Base-by-base conservation (phyloP, 2,329 filamentous ascomycete species). In the Aaosphaeria arxii region DNA sequence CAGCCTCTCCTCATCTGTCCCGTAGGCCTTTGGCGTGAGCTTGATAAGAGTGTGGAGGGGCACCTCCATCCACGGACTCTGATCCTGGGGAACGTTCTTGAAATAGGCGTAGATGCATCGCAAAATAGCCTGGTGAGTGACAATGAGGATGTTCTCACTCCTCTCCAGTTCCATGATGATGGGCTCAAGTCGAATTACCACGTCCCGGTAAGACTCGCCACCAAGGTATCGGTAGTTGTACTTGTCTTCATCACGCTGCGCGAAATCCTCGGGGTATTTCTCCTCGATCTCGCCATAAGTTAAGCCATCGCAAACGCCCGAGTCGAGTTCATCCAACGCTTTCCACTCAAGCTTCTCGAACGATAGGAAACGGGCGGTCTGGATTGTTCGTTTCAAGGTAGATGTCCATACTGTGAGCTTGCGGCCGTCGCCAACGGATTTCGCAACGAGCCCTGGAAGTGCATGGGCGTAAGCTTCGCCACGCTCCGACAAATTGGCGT, bases 111-210 rank as follows among this genome's bases (percentile, higher is more conserved):
- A 99, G 62, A 99, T 96, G 77, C 94, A 99, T 50, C 94, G 85
- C 53, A 99, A 78, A 32, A 99, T 92, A 11, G 94, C 94, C 74
- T 99, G 94, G 70, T 99, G 94, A 4, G 94, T 97, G 52, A 99
- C 91, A 59, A 99, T 97, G 51, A 99, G 84, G 57, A 99, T 95
- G 66, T 99, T 95, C 71, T 97, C 94, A 59, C 87, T 90, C 53
- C 94, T 84, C 72, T 99, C 94, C 45, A 99, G 79, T 70, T 99
- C 94, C 94, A 99, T 99, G 74, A 99, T 99, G 73, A 99, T 99
- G 53, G 94, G 94, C 67, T 99, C 94, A 0, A 99, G 84, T 1
- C 94, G 90, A 63, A 96, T 97, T 38, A 99, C 94, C 1, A 99
- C 92, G 64, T 99, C 94, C 47, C 92, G 89, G 71, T 99, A 89